These are phyloP conservation scores for Westerdykella sp. DNA, from an alignment of 2,329 filamentous ascomycete species.

Conservation along the genomic window DNA sequence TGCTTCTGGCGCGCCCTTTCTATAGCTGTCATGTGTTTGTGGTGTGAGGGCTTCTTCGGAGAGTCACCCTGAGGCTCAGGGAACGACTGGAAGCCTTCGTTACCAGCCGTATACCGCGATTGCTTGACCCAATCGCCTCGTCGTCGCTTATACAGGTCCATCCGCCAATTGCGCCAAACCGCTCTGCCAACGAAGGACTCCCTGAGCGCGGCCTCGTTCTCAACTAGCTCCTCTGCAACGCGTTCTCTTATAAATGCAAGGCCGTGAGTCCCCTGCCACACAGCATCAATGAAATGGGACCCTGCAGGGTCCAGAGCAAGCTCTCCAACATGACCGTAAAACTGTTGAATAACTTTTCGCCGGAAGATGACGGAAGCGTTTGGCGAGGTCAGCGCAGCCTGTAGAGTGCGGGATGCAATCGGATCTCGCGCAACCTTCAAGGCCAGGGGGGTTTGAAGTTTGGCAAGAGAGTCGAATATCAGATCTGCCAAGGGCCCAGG, in stretches of 20 bases:
- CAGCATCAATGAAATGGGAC: conserved; percentile 61
- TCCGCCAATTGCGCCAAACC: conserved; percentile 68
- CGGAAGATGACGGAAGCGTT: conserved; percentile 52
- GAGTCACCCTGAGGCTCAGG: conserved; percentile 36
- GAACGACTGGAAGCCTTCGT: conserved; percentile 47
- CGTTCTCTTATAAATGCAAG: conserved; percentile 62
- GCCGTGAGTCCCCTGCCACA: conserved; percentile 59
- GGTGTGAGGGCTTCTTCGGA: conserved; percentile 10
- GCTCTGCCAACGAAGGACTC: conserved; percentile 60
- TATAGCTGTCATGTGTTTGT: conserved; percentile 37
- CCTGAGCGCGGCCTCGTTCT: conserved; percentile 55
- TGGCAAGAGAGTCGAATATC: conserved; percentile 56
- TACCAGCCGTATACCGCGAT: conserved; percentile 49
- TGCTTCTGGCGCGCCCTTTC: conserved; percentile 54
- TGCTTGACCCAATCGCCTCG: conserved; percentile 59
- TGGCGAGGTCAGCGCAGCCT: conserved; percentile 54
- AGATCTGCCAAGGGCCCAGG: conserved; percentile 63
- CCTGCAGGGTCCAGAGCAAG: conserved; percentile 57
- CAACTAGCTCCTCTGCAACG: conserved; percentile 57
- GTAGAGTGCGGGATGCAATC: conserved; percentile 55
- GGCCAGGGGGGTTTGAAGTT: conserved; percentile 45
- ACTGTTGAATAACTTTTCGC: conserved; percentile 57
- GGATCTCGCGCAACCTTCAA: conserved; percentile 60
- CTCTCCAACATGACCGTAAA: conserved; percentile 55
- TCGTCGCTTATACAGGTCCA: conserved; percentile 63